Conservation (phyloP, 2,329 filamentous ascomycete genomes). For the Trichoderma pleuroti region DNA sequence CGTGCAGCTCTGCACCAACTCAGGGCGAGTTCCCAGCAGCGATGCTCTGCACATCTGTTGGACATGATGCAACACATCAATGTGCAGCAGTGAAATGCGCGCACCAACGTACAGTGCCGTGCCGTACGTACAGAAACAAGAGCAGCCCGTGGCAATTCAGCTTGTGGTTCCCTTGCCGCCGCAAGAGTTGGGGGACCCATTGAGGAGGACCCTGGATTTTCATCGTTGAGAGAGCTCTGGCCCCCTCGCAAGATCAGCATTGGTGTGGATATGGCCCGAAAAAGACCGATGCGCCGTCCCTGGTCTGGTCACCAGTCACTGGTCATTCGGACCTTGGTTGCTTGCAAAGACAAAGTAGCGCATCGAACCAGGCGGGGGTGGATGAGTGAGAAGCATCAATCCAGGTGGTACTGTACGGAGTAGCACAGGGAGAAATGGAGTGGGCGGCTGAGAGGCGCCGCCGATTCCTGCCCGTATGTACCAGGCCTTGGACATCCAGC, state of each 20-base stretch:
- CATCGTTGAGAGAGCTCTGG: constrained; percentile 9
- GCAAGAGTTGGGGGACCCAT: neutral
- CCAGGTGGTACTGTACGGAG: neutral
- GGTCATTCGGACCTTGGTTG: constrained; percentile 10
- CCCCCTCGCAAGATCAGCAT: constrained; percentile 14
- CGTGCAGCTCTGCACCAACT: neutral
- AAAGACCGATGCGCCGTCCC: constrained; percentile 11
- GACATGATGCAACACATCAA: neutral
- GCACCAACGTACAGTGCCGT: neutral
- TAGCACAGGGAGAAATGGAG: neutral
- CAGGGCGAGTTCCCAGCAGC: neutral
- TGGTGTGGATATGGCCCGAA: constrained; percentile 16
- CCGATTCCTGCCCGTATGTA: neutral
- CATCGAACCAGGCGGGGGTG: constrained; percentile 13
- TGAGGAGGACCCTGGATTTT: constrained; percentile 12
- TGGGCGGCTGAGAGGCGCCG: constrained; percentile 3
- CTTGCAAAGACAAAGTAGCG: neutral
- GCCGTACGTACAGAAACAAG: neutral
- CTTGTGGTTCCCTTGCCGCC: neutral
- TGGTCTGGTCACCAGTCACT: neutral
- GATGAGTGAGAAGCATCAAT: too few relatives aligned
- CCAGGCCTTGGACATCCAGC: neutral
- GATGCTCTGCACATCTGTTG: constrained; percentile 1
- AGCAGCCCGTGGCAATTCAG: neutral
- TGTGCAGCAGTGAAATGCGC: neutral